These are phyloP conservation scores for Barbatosphaeria neglecta DNA, from an alignment of 495 filamentous ascomycete genomes.

Conservation along the genomic window DNA sequence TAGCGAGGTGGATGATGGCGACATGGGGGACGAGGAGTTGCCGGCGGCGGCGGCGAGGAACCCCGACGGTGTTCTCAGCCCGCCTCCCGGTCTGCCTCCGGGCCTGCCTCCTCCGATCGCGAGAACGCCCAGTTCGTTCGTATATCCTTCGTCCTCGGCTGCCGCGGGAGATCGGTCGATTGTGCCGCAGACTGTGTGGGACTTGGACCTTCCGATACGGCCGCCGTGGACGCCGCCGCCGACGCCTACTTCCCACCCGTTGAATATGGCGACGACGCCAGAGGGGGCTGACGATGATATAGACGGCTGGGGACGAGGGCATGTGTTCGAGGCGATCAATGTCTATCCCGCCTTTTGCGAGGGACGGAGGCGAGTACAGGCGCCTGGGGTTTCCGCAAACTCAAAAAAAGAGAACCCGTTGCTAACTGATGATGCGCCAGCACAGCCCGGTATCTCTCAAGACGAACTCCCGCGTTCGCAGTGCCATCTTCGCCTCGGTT, in stretches of 20 bases:
- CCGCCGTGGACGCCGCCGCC: conserved; percentile 10
- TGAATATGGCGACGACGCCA: background rate
- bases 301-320: too few relatives aligned
- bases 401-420: background rate
- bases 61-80: background rate
- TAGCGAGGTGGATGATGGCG: too few relatives aligned
- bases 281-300: background rate
- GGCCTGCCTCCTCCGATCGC: background rate
- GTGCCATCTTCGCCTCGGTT: background rate
- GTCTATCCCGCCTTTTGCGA: background rate
- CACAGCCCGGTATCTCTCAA: conserved; percentile 11
- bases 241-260: conserved; percentile 2
- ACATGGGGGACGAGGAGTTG: too few relatives aligned
- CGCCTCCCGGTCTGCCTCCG: background rate
- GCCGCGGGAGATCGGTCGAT: too few relatives aligned
- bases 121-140: too few relatives aligned
- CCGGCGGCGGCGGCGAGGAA: too few relatives aligned
- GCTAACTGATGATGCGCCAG: background rate
- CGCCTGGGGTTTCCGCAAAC: background rate
- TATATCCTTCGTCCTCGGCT: too few relatives aligned
- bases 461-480: conserved; percentile 4
- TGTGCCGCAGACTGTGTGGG: background rate
- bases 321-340: background rate
- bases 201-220: background rate
- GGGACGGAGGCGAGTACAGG: conserved; percentile 12